These are phyloP conservation scores for Fusarium sp. DNA, from an alignment of 2,329 filamentous ascomycete genomes.

Conservation along the genomic window DNA sequence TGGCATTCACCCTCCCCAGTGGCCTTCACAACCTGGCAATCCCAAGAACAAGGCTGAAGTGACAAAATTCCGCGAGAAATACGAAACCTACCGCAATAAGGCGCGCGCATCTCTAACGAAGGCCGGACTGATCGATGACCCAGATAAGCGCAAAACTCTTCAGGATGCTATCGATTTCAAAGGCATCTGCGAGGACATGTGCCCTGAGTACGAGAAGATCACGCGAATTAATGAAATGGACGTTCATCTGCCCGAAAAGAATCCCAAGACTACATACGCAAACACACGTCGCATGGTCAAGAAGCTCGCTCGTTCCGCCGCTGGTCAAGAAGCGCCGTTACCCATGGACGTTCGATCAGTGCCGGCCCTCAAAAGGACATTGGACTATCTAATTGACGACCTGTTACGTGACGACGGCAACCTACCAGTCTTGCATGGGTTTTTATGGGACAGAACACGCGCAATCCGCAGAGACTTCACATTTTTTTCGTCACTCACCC, in stretches of 20 bases:
- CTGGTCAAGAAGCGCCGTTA: conserved; percentile 71
- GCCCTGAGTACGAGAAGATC: conserved; percentile 71
- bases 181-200: conserved; percentile 75
- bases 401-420: conserved; percentile 64
- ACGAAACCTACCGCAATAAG: conserved; percentile 64
- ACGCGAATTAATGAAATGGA: conserved; percentile 69
- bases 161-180: conserved; percentile 72
- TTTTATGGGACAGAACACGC: conserved; percentile 73
- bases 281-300: conserved; percentile 68
- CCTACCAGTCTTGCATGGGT: conserved; percentile 65
- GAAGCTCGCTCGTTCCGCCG: conserved; percentile 71
- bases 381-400: conserved; percentile 70
- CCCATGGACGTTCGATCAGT: conserved; percentile 74
- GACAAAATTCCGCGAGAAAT: conserved; percentile 62
- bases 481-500: conserved; percentile 68
- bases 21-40: conserved; percentile 64
- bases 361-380: conserved; percentile 63
- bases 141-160: conserved; percentile 67
- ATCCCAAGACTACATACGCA: conserved; percentile 53
- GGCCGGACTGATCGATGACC: conserved; percentile 70
- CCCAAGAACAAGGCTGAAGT: conserved; percentile 59
- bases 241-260: conserved; percentile 64
- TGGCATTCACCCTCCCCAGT: conserved; percentile 60
- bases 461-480: conserved; percentile 74
- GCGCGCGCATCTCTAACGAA: conserved; percentile 66